Base-by-base conservation (phyloP, 768 basidiomycete species). In the Leucosporidium scottii region DNA sequence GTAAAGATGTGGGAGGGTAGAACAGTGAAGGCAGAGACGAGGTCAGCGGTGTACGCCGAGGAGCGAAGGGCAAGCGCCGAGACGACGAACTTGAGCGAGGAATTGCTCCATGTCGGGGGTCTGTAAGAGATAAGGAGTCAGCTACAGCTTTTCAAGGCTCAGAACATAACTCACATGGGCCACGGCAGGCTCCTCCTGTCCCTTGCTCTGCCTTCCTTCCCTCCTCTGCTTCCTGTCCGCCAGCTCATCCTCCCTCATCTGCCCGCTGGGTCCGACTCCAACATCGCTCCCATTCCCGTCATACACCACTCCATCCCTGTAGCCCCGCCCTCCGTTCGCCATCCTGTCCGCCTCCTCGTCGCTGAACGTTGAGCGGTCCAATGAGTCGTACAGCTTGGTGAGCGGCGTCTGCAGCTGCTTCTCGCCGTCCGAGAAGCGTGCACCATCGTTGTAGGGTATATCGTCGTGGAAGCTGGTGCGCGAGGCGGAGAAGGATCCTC, bases 131-230 rank as follows among this genome's bases (percentile, higher is more conserved):
- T 36, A n/a, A 17, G 15, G 13, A 13, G 39, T 44, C 39, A 44
- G 39, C 39, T 10, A 8, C 2, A 44, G 15, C 39, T 8, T 63
- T n/a, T 30, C 3, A 31, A 5, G 17, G 34, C 21, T 13, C 36
- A n/a, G 3, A 53, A 53, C 15, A 63, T 7, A 3, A 60, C 47
- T 27, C 30, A 53, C 57, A 56, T 10, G 21, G 59, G 31, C 47
- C 56, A 59, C 53, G 23, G n/a, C 50, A 60, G 65, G n/a, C 61
- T 60, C 56, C 64, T 67, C n/a, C 66, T 47, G 1, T 61, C 70
- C 28, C 65, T 58, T 58, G 3, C 21, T 23, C 57, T 39, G 36
- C 57, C 57, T 39, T 25, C 57, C 57, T 5, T 34, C 66, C 1
- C 70, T 25, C 60, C 50, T n/a, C 10, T 31, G 8, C 20, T 36